Conservation (phyloP, 805 yeast genomes). For the Candida michaelii region DNA sequence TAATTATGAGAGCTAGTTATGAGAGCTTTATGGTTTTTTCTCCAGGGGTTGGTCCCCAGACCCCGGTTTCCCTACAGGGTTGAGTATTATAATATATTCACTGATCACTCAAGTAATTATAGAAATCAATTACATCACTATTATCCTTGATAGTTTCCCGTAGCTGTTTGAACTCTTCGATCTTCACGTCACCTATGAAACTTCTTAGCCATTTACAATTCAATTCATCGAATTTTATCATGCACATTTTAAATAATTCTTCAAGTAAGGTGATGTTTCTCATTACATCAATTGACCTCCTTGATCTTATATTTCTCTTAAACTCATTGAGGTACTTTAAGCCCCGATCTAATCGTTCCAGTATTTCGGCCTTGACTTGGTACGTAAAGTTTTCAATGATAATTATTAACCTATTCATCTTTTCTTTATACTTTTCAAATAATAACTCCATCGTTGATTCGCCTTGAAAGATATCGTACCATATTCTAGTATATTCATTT, state of each 20-base stretch:
- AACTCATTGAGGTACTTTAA: neutral
- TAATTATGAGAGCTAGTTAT: too few relatives aligned
- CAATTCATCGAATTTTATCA: conserved; percentile 11
- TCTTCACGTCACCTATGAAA: conserved; percentile 19
- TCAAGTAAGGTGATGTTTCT: neutral
- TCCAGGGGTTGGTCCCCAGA: too few relatives aligned
- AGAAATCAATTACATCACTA: conserved; percentile 11
- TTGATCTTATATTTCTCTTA: neutral
- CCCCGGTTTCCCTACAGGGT: too few relatives aligned
- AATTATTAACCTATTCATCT: conserved; percentile 3
- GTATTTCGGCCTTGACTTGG: neutral
- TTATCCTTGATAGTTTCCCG: neutral
- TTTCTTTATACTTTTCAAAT: conserved; percentile 7
- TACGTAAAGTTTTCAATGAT: conserved; percentile 3
- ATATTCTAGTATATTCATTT: neutral
- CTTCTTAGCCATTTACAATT: conserved; percentile 16
- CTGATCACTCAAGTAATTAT: neutral
- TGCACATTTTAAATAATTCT: neutral
- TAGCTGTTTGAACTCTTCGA: conserved; percentile 15
- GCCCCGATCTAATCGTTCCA: neutral
- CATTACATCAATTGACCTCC: neutral
- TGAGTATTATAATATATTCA: too few relatives aligned
- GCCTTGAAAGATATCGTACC: conserved; percentile 10
- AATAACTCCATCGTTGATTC: conserved; percentile 12
- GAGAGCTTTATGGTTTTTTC: too few relatives aligned